Base-by-base conservation (phyloP, 2,329 filamentous ascomycete genomes). In the Neofusicoccum ribis region DNA sequence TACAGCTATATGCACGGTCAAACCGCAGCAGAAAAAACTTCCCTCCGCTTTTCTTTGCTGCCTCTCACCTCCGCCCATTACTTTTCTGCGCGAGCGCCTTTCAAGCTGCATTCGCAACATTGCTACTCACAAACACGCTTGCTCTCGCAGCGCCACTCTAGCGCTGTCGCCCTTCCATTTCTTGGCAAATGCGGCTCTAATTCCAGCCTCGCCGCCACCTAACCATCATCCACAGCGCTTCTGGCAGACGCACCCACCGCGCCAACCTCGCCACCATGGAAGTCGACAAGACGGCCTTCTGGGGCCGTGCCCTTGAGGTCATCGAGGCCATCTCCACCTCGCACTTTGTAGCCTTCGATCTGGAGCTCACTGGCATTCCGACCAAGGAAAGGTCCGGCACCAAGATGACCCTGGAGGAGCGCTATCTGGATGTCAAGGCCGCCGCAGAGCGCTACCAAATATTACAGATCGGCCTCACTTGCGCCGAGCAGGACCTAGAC, bases 301-400 rank as follows among this genome's bases (percentile, higher is more conserved):
- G 78, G 34, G 74, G 78, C 36, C 76, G 82, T 34, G 77, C 89
- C 6, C 80, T 88, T 3, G 80, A 80, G 44, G 83, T 90, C 41
- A 75, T 90, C 20, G 79, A 83, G 66, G 80, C 85, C 65, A 83
- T 91, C 64, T 82, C 85, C 31, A 79, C 84, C 64, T 84, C 86
- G 39, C 81, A 83, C 66, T 90, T 89, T 69, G 84, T 91, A 12
- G 80, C 87, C 3, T 80, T 91, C 65, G 88, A 91, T 71, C 79
- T 90, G 12, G 88, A 91, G 74, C 83, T 90, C 51, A 89, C 88
- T 14, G 88, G 88, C 2, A 87, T 91, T 23, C 79, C 82, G 2
- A 74, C 78, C 36, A 70, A 72, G 43, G 37, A 20, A 9, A 37
- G 6, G 15, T 47, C 39, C 43, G 37, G 44, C 47, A 78, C 79